Evolutionary conservation across 805 yeast genomes (phyloP).

Genomic region (Ogataea henricii): DNA sequence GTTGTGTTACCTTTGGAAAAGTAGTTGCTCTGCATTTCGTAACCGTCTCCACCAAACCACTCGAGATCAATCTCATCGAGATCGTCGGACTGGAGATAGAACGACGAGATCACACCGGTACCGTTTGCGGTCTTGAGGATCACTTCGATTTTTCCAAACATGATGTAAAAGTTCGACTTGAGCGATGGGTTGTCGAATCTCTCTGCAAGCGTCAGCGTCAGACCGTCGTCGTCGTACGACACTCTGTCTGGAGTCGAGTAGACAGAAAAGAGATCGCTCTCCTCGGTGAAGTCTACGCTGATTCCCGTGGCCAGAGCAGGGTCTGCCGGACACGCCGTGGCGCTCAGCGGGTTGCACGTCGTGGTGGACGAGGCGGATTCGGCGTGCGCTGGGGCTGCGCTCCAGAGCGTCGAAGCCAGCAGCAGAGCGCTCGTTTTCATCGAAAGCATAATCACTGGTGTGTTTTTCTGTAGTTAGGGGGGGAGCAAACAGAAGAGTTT

Average conservation of each 20-base stretch:
- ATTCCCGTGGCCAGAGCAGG: conserved; percentile 64
- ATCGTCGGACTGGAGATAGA: conserved; percentile 80
- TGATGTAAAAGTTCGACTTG: conserved; percentile 75
- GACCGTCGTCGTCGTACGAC: conserved; percentile 57
- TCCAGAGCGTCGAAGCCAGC: conserved; percentile 2
- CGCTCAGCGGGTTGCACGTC: conserved; percentile 36
- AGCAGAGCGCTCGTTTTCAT: conserved; percentile 4
- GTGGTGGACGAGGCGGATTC: conserved; percentile 21
- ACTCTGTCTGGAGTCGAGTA: conserved; percentile 46
- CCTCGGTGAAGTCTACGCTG: conserved; percentile 51
- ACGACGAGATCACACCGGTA: conserved; percentile 75
- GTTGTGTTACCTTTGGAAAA: conserved; percentile 80
- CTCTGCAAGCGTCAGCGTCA: conserved; percentile 56
- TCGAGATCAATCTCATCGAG: conserved; percentile 89
- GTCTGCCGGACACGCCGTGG: conserved; percentile 40
- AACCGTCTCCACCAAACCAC: conserved; percentile 79
- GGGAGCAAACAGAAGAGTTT: no score
- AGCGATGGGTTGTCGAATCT: conserved; percentile 78
- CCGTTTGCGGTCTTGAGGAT: conserved; percentile 74
- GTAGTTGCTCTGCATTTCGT: conserved; percentile 75
- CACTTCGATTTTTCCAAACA: conserved; percentile 86
- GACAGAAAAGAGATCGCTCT: conserved; percentile 45
- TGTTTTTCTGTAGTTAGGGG: no score
- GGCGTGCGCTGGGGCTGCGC: conserved; percentile 11
- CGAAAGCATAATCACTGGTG: not conserved